phyloP scores from a whole-genome alignment of 129 eudicot genomes.

The Gnaphalium uliginosum region DNA sequence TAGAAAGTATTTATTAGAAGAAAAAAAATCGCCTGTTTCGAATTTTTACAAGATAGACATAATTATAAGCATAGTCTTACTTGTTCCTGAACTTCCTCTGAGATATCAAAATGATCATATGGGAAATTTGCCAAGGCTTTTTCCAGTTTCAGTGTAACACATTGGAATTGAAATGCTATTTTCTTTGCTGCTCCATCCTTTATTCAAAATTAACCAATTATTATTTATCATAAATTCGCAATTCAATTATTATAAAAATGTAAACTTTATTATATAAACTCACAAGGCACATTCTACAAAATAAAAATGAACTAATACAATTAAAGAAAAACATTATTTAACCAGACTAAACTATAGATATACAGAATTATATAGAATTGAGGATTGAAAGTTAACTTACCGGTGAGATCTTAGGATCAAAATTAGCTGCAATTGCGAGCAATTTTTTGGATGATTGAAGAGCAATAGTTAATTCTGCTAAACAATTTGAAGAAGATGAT shows the following conservation, averaged over 20 bases:
- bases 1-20: not conserved
- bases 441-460: constrained; percentile 64
- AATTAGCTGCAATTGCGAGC: constrained; percentile 52
- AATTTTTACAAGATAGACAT: constrained; percentile 3
- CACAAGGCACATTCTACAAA: not conserved
- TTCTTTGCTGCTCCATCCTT: constrained; percentile 82
- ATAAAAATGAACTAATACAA: constrained; percentile 4
- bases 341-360: not conserved
- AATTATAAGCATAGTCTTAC: constrained; percentile 34
- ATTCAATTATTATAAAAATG: not conserved
- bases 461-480: constrained; percentile 52
- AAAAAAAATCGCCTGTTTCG: not conserved
- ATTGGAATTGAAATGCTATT: constrained; percentile 71
- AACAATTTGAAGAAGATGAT: constrained; percentile 36
- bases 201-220: constrained; percentile 27
- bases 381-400: constrained; percentile 40
- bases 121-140: constrained; percentile 64
- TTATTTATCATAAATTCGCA: not conserved
- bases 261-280: not conserved
- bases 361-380: not conserved
- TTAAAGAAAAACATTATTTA: not conserved
- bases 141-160: constrained; percentile 82
- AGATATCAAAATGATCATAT: constrained; percentile 64
- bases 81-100: constrained; percentile 94
- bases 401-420: constrained; percentile 53